Base-by-base conservation (phyloP, 2,329 filamentous ascomycete genomes). In the Verticillium nonalfalfae region DNA sequence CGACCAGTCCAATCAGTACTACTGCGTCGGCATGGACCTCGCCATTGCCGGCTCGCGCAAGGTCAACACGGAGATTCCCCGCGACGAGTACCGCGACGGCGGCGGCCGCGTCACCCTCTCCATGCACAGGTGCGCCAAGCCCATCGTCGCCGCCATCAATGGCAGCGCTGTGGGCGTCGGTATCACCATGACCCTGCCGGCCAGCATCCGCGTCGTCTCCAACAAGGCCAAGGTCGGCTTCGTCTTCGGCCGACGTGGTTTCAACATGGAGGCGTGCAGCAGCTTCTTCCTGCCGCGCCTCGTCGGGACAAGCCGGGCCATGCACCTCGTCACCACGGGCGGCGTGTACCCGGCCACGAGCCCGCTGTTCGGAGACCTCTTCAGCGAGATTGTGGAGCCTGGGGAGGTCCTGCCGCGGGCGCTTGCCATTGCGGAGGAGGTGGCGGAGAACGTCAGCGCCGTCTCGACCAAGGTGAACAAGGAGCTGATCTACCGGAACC, bases 221-320 rank as follows among this genome's bases (percentile, higher is more conserved):
- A 71, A 75, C 50, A 74, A 76, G 11, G 86, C 88, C 2, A 89
- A 89, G 69, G 83, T 92, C 64, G 90, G 89, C 59, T 90, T 92
- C 70, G 88, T 91, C 18, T 93, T 93, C 72, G 80, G 83, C 31
- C 82, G 88, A 33, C 81, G 89, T 54, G 90, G 89, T 1, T 79
- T 93, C 68, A 80, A 85, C 62, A 88, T 90, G 83, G 90, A 93
- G 73, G 89, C 87, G 0, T 88, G 84, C 69, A 86, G 82, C 58
- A 87, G 85, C 9, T 93, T 83, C 73, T 93, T 90, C 77, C 78
- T 93, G 39, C 89, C 90, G 2, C 82, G 87, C 0, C 77, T 92
- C 33, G 81, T 92, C 63, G 90, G 90, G 61, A 77, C 82, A 60
- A 82, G 81, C 14, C 81, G 83, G 65, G 88, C 89, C 0, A 75